Conservation (phyloP, 768 basidiomycete species). For the Rubroboletus pulcherrimus region DNA sequence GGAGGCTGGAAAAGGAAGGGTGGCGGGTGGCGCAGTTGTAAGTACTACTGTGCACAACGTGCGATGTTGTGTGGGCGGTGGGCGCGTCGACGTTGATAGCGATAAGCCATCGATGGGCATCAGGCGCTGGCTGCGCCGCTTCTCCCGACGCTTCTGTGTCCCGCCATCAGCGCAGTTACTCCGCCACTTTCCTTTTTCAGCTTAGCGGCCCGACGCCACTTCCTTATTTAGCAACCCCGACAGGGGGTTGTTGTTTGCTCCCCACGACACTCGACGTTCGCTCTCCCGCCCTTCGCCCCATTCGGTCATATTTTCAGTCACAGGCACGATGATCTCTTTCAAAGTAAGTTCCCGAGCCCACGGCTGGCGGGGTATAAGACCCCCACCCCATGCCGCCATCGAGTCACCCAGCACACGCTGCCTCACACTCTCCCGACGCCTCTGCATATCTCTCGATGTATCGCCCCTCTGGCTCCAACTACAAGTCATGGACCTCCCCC, state of each 20-base stretch:
- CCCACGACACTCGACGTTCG: conserved; percentile 20
- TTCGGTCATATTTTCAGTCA: conserved; percentile 16
- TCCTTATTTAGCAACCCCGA: conserved; percentile 17
- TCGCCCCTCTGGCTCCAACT: conserved; percentile 15
- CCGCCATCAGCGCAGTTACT: conserved; percentile 18
- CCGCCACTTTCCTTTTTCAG: conserved; percentile 21
- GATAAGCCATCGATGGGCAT: conserved; percentile 18
- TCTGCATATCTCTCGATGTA: conserved; percentile 18
- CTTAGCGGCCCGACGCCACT: conserved; percentile 19
- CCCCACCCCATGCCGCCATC: conserved; percentile 2
- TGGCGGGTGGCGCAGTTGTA: not conserved
- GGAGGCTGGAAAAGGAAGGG: not conserved
- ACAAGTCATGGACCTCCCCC: conserved; percentile 21
- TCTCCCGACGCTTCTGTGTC: conserved; percentile 18
- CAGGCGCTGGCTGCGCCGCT: conserved; percentile 5
- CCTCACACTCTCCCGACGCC: not conserved
- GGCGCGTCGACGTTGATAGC: conserved; percentile 3
- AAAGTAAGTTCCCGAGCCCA: conserved; percentile 21
- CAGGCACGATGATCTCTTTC: not conserved
- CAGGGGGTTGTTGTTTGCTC: conserved; percentile 14
- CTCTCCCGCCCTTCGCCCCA: conserved; percentile 24
- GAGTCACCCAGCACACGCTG: conserved; percentile 21
- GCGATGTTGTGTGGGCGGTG: conserved; percentile 10
- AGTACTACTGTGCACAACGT: conserved; percentile 8
- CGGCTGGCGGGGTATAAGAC: conserved; percentile 27